A percentile compares a stretch with the other conserved stretches of the same genome.
phyloP scores from a whole-genome alignment of 352 stramenopile species.

The Thalassiosira sp. region DNA sequence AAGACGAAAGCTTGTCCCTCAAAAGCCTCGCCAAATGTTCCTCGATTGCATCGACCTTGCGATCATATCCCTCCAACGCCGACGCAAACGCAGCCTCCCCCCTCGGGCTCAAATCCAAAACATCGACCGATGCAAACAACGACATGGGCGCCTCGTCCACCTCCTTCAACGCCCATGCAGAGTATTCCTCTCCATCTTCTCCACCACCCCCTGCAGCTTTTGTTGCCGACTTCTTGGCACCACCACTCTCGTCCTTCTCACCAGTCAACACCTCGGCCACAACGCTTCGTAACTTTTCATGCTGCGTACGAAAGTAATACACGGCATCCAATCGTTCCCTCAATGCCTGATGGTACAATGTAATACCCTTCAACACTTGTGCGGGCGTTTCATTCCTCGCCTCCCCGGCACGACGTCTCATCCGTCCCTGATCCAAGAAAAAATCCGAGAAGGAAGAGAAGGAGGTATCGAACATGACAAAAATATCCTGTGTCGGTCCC shows the following conservation, averaged over 20 bases:
- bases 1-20: slow-evolving; percentile 78
- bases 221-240: background rate
- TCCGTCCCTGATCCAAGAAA: slow-evolving; percentile 70
- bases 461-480: slow-evolving; percentile 76
- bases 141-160: slow-evolving; percentile 72
- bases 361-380: slow-evolving; percentile 68
- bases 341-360: slow-evolving; percentile 68
- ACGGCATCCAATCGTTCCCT: slow-evolving; percentile 73
- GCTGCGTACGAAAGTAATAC: slow-evolving; percentile 72
- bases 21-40: slow-evolving; percentile 77
- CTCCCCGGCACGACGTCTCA: slow-evolving; percentile 44
- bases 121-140: slow-evolving; percentile 70
- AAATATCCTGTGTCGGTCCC: slow-evolving; percentile 72
- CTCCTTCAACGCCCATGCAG: slow-evolving; percentile 62
- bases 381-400: slow-evolving; percentile 52
- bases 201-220: background rate
- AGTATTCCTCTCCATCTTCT: slow-evolving; percentile 26
- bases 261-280: slow-evolving; percentile 72
- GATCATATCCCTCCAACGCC: slow-evolving; percentile 80
- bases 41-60: slow-evolving; percentile 82
- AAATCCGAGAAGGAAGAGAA: slow-evolving; percentile 75
- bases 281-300: slow-evolving; percentile 71
- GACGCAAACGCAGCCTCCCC: slow-evolving; percentile 64
- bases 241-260: slow-evolving; percentile 35
- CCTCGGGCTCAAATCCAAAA: slow-evolving; percentile 73